Percentiles rank a stretch among this genome's conserved stretches.
Conservation (phyloP, 2,329 filamentous ascomycete species). For the Exophiala oligosperma region DNA sequence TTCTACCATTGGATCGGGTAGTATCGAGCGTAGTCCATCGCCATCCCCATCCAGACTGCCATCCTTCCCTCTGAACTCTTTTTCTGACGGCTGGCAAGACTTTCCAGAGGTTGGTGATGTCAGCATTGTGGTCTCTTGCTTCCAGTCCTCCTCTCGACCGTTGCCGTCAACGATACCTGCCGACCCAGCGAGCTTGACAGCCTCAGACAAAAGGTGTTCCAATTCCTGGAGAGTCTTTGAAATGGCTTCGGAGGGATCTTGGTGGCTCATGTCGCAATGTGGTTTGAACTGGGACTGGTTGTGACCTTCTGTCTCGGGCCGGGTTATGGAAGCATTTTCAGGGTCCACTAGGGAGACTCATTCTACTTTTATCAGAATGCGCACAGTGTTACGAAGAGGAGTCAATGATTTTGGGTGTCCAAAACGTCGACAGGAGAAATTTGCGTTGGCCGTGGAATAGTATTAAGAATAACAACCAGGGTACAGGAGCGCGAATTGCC, state of each 20-base stretch:
- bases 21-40: background rate
- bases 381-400: background rate
- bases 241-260: conserved; percentile 29
- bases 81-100: too few relatives aligned
- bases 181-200: conserved; percentile 36
- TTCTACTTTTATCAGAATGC: background rate
- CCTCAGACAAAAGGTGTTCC: conserved; percentile 38
- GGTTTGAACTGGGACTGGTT: too few relatives aligned
- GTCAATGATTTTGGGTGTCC: background rate
- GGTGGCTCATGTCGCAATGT: background rate
- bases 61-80: too few relatives aligned
- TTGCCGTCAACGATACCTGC: conserved; percentile 1
- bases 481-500: too few relatives aligned
- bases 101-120: too few relatives aligned
- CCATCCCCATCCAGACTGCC: too few relatives aligned
- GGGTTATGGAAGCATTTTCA: background rate
- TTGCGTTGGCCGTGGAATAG: background rate
- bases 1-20: background rate
- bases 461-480: too few relatives aligned
- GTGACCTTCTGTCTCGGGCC: too few relatives aligned
- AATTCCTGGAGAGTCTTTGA: conserved; percentile 37
- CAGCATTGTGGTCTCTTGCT: background rate
- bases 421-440: background rate
- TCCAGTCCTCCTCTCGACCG: background rate
- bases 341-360: background rate